A percentile compares a stretch with the other conserved stretches of the same genome.
These are phyloP conservation scores for Eustoma russellianum DNA, from an alignment of 257 asterid genomes.

Conservation along the genomic window DNA sequence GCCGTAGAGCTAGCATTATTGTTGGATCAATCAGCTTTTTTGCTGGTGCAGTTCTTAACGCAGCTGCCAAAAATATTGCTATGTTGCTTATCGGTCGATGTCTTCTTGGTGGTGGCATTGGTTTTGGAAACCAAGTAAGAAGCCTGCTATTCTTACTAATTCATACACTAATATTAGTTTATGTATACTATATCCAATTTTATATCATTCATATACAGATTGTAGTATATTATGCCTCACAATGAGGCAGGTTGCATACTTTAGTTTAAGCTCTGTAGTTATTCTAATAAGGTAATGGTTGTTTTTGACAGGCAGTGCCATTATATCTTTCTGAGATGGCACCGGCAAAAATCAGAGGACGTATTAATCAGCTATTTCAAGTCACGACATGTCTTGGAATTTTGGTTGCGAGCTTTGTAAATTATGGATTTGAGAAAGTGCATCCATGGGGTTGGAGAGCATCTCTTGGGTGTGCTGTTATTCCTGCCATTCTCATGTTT, in stretches of 20 bases:
- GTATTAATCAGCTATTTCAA: constrained; percentile 59
- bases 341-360: constrained; percentile 66
- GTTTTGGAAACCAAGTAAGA: constrained; percentile 79
- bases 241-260: no score
- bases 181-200: no score
- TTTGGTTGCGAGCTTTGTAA: constrained; percentile 48
- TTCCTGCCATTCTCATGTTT: constrained; percentile 56
- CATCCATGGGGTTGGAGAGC: constrained; percentile 85
- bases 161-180: no score
- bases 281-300: not conserved
- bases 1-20: constrained; percentile 54
- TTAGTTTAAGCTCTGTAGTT: no score
- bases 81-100: constrained; percentile 67
- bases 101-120: constrained; percentile 78
- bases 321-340: constrained; percentile 82
- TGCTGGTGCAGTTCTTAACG: constrained; percentile 53
- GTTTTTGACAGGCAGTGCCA: constrained; percentile 55
- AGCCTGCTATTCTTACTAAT: not conserved
- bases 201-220: no score
- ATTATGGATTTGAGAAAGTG: constrained; percentile 38
- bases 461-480: constrained; percentile 59
- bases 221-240: no score
- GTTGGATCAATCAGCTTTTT: constrained; percentile 65
- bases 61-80: constrained; percentile 37
- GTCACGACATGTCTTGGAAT: constrained; percentile 61